Evolutionary conservation across 176 grass and related monocot species (phyloP).

Genomic region (Poa pratensis): DNA sequence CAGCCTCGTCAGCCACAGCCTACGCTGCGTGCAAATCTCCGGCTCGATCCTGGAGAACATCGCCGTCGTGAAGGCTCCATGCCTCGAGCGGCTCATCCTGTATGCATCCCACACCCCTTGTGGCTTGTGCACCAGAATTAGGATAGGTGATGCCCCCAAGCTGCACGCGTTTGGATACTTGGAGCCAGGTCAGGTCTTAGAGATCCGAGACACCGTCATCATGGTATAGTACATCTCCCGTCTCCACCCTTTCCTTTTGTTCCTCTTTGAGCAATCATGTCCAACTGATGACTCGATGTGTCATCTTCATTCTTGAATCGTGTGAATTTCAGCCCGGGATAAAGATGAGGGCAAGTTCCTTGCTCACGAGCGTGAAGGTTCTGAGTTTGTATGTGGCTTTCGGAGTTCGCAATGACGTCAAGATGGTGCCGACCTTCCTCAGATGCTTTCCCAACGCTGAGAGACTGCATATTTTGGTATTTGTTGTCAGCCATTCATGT

Average conservation of each 20-base stretch:
- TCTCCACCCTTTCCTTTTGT: background rate
- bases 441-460: conserved; percentile 31
- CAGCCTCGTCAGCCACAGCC: background rate
- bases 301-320: background rate
- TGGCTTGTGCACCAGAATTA: background rate
- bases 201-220: conserved; percentile 9
- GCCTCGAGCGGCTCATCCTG: background rate
- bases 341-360: background rate
- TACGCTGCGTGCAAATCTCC: background rate
- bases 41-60: background rate
- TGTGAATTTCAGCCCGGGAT: background rate
- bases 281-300: background rate
- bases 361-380: background rate
- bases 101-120: background rate
- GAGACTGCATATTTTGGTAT: conserved; percentile 22
- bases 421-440: conserved; percentile 32
- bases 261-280: background rate
- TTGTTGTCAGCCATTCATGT: background rate
- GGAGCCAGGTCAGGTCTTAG: background rate
- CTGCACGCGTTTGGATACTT: background rate
- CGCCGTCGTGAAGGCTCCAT: background rate
- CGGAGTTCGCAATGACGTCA: background rate
- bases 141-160: conserved; percentile 28
- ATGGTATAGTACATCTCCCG: background rate
- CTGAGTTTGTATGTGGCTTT: conserved; percentile 24